phyloP scores from a whole-genome alignment of 495 filamentous ascomycete species.

The Peziza echinospora region DNA sequence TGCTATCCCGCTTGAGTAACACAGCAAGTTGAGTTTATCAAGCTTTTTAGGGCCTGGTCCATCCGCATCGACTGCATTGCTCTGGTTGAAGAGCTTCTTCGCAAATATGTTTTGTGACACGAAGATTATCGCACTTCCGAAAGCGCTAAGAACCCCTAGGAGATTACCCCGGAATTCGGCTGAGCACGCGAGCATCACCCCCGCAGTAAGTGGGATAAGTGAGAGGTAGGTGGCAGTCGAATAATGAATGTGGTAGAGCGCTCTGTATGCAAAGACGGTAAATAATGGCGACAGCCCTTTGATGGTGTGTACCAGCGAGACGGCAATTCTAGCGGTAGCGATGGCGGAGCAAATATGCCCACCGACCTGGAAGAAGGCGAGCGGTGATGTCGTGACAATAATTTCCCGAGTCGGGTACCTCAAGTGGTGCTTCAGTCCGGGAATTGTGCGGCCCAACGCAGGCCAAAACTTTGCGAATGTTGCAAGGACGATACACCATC shows the following conservation, averaged over 20 bases:
- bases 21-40: slow-evolving; percentile 91
- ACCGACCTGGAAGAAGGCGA: slow-evolving; percentile 79
- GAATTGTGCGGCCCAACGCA: slow-evolving; percentile 27
- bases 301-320: slow-evolving; percentile 94
- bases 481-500: slow-evolving; percentile 62
- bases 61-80: slow-evolving; percentile 55
- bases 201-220: slow-evolving; percentile 71
- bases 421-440: slow-evolving; percentile 63
- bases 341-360: slow-evolving; percentile 87
- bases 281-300: slow-evolving; percentile 96
- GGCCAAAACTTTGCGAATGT: slow-evolving; percentile 44
- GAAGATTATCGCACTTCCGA: slow-evolving; percentile 75
- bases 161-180: slow-evolving; percentile 72
- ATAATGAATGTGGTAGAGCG: slow-evolving; percentile 74
- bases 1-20: slow-evolving; percentile 81
- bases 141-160: slow-evolving; percentile 67
- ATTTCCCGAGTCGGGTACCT: slow-evolving; percentile 62
- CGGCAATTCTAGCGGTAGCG: slow-evolving; percentile 81
- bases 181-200: slow-evolving; percentile 88
- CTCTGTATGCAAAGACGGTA: slow-evolving; percentile 79
- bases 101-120: slow-evolving; percentile 98
- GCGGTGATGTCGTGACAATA: slow-evolving; percentile 64
- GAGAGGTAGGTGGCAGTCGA: slow-evolving; percentile 76
- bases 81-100: slow-evolving; percentile 96
- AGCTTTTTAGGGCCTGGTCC: slow-evolving; percentile 43